Conservation (phyloP, 2,329 filamentous ascomycete species). For the Colletotrichum sidae region DNA sequence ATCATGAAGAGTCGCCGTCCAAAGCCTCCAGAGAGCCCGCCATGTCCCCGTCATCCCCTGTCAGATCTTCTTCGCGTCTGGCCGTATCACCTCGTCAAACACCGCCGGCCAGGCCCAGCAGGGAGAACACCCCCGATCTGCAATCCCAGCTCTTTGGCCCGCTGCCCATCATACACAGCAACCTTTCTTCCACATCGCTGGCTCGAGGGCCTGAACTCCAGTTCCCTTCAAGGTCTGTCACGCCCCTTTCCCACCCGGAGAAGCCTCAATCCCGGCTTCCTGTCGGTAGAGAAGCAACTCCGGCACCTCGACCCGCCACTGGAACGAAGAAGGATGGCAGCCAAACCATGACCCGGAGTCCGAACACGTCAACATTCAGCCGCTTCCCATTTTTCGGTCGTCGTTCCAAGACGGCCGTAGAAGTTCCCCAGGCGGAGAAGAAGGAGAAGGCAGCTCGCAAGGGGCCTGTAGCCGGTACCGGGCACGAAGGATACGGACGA, state of each 20-base stretch:
- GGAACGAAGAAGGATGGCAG: conserved; percentile 43
- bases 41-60: conserved; percentile 39
- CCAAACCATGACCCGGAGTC: conserved; percentile 60
- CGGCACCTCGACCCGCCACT: conserved; percentile 42
- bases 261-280: conserved; percentile 44
- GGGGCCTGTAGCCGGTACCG: conserved; percentile 91
- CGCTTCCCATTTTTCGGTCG: conserved; percentile 84
- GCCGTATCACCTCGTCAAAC: conserved; percentile 47
- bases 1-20: conserved; percentile 52
- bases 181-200: conserved; percentile 62
- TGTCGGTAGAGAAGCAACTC: conserved; percentile 49
- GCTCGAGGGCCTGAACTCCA: conserved; percentile 56
- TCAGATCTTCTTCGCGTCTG: conserved; percentile 41
- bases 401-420: conserved; percentile 73
- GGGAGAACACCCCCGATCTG: conserved; percentile 74
- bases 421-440: conserved; percentile 62
- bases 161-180: conserved; percentile 72
- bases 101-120: conserved; percentile 72
- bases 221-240: conserved; percentile 47
- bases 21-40: conserved; percentile 49
- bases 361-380: conserved; percentile 68
- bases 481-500: conserved; percentile 86
- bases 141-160: conserved; percentile 65
- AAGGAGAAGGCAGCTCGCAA: conserved; percentile 72
- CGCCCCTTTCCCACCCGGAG: conserved; percentile 48